Conservation (phyloP, 148 eudicot genomes). For the Spergularia marina region DNA sequence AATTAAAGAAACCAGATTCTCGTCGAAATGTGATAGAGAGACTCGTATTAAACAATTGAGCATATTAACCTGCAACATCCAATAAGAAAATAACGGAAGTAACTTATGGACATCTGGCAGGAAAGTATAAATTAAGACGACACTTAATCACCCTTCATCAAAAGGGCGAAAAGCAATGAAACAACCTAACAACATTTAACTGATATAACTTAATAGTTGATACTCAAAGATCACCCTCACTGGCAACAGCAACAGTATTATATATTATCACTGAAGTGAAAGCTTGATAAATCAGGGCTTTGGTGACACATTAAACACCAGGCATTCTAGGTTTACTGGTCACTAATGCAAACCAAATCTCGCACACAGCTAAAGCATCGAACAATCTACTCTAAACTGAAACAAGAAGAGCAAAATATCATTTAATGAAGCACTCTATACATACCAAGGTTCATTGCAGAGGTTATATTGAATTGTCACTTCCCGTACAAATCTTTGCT, state of each 20-base stretch:
- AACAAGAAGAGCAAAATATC: neutral
- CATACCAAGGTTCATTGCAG: conserved; percentile 97
- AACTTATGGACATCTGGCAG: neutral
- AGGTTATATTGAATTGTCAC: conserved; percentile 93
- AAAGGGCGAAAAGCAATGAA: neutral
- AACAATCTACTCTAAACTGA: neutral
- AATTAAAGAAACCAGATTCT: neutral
- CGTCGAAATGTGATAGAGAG: too few species aligned
- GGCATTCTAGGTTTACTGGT: neutral
- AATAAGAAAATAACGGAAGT: neutral
- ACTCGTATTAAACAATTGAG: neutral
- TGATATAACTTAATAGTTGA: neutral
- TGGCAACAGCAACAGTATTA: too few species aligned
- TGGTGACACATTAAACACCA: neutral
- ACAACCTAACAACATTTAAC: neutral
- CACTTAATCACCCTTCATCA: neutral
- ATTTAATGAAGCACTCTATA: neutral
- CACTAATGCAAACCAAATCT: neutral
- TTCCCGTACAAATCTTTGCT: conserved; percentile 94
- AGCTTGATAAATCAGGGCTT: neutral
- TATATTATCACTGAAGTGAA: neutral
- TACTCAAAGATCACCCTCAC: neutral
- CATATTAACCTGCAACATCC: neutral
- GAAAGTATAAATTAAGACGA: too few species aligned
- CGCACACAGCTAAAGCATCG: neutral